A percentile compares a stretch with the other conserved stretches of the same genome.
Conservation (phyloP, 2,329 filamentous ascomycete species). For the Calonectria hawksworthii region DNA sequence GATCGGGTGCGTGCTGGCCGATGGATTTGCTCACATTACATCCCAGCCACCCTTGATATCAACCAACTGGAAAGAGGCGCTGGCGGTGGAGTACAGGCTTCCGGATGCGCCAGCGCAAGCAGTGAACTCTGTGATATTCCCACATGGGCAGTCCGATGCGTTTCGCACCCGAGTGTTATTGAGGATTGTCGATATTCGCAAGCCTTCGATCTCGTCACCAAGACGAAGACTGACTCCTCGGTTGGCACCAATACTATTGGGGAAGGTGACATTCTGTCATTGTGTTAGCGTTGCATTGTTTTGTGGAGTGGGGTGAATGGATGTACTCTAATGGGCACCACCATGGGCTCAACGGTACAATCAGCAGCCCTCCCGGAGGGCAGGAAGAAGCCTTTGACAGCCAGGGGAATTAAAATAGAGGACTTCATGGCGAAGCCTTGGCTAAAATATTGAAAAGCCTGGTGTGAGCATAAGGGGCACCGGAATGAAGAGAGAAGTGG, state of each 20-base stretch:
- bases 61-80: neutral
- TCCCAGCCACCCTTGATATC: constrained; percentile 11
- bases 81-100: constrained; percentile 20
- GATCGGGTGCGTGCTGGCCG: neutral
- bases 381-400: neutral
- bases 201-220: constrained; percentile 11
- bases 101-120: constrained; percentile 23
- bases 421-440: neutral
- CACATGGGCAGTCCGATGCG: constrained; percentile 16
- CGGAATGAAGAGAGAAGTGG: neutral
- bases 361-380: neutral
- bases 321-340: constrained; percentile 10
- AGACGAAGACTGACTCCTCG: constrained; percentile 18
- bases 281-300: neutral
- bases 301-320: neutral
- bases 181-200: constrained; percentile 25
- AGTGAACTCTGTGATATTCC: constrained; percentile 12
- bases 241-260: constrained; percentile 23
- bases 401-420: neutral
- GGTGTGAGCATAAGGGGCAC: too few relatives aligned
- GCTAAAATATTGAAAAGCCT: neutral
- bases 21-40: neutral
- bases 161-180: constrained; percentile 26
- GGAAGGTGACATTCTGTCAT: constrained; percentile 18
- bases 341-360: constrained; percentile 13